Evolutionary conservation across 2,329 filamentous ascomycete species (phyloP).

Genomic region (Exophiala sideris): DNA sequence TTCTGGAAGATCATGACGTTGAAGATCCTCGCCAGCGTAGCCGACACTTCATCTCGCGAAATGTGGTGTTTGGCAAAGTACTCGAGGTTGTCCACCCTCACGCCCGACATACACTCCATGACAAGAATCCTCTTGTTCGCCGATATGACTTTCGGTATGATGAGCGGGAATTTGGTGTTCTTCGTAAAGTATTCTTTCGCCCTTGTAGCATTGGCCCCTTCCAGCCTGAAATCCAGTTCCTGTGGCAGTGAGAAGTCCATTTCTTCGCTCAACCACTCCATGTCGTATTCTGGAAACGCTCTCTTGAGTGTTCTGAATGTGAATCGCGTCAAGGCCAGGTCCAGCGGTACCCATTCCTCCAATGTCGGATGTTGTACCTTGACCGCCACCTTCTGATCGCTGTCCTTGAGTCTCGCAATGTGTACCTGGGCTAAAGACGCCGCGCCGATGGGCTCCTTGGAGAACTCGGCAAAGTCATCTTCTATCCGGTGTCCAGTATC

Average conservation of each 20-base stretch:
- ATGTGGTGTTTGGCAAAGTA: conserved; percentile 84
- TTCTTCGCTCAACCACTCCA: conserved; percentile 91
- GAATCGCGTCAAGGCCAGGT: conserved; percentile 79
- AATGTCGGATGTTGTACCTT: conserved; percentile 93
- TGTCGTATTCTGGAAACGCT: conserved; percentile 96
- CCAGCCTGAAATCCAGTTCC: conserved; percentile 83
- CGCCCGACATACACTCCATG: conserved; percentile 88
- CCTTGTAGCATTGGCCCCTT: conserved; percentile 77
- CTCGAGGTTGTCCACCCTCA: conserved; percentile 80
- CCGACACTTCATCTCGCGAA: conserved; percentile 91
- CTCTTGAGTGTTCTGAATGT: conserved; percentile 86
- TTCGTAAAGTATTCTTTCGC: conserved; percentile 77
- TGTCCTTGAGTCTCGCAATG: conserved; percentile 75
- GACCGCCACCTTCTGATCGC: conserved; percentile 83
- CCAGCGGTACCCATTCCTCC: conserved; percentile 84
- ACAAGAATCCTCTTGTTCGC: conserved; percentile 84
- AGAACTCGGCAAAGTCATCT: conserved; percentile 84
- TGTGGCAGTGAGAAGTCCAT: conserved; percentile 88
- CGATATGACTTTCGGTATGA: conserved; percentile 89
- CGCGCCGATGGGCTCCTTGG: conserved; percentile 76
- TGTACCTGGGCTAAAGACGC: conserved; percentile 95
- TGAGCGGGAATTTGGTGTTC: conserved; percentile 70
- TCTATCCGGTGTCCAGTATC: conserved; percentile 78
- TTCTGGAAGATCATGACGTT: conserved; percentile 99
- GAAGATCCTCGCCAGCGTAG: conserved; percentile 85